Evolutionary conservation across 1,284 basidiomycete species (phyloP), one percentile per base, ranked within the genome.

Genomic region (Ceratobasidium sp.): DNA sequence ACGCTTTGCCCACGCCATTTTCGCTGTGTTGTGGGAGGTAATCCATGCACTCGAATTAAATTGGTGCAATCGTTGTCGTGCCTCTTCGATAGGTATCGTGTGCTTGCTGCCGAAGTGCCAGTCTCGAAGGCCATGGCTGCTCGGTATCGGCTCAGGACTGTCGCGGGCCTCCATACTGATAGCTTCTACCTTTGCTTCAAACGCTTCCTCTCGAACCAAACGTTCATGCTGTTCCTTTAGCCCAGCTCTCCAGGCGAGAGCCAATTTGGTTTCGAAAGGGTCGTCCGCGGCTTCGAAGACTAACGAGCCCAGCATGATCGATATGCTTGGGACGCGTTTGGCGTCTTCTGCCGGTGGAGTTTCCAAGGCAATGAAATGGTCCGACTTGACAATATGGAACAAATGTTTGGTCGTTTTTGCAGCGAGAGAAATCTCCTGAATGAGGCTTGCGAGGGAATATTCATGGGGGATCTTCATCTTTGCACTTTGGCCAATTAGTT

Each of bases 251-350:
- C 89, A 94, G 43, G 95, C 92, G 14, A 93, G 83, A 60, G 89
- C 92, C 39, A 98, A 81, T 74, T 85, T 88, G 28, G 88, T 88
- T 81, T 99, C 97, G 71, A 98, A 88, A 0, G 90, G 87, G 78
- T 97, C 93, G 79, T 99, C 97, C 28, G 89, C 87, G n/a, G 90
- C 91, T 80, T 98, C 96, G 4, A 95, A 79, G 77, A 86, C 87
- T 52, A 94, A 75, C 58, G 83, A 83, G 28, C 87, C 83, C 48
- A 96, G 81, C 39, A 81, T 84, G 65, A 98, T 79, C 2, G 82
- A 82, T 50, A 97, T 78, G 55, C 84, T 83, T 0, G 95, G 95
- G 1, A 94, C 80, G 0, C 79, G 76, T 80, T 94, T 96, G 0
- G 93, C 87, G 1, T 81, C 84, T 79, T 96, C 93, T 0, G 88